phyloP scores from a whole-genome alignment of 495 filamentous ascomycete genomes.

The Rhypophila decipiens region DNA sequence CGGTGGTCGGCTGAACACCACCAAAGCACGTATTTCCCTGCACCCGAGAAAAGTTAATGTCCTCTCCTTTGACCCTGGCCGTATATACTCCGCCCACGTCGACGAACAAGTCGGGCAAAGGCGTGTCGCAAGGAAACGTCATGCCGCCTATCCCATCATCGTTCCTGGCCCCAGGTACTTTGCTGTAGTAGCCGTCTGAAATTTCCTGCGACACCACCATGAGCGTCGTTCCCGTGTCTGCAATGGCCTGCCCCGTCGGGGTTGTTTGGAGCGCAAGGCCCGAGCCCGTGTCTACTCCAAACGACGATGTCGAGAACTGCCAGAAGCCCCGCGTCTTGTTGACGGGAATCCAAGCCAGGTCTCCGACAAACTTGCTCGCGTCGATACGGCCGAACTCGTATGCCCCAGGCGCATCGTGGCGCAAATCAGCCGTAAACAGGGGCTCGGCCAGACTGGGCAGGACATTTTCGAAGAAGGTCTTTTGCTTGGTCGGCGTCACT shows the following conservation, averaged over 20 bases:
- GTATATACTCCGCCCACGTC: slow-evolving; percentile 54
- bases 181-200: slow-evolving; percentile 54
- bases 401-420: slow-evolving; percentile 52
- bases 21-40: slow-evolving; percentile 56
- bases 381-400: slow-evolving; percentile 79
- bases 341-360: slow-evolving; percentile 57
- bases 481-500: slow-evolving; percentile 57
- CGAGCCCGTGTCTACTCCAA: slow-evolving; percentile 48
- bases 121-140: slow-evolving; percentile 56
- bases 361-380: slow-evolving; percentile 54
- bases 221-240: slow-evolving; percentile 69
- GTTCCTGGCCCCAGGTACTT: slow-evolving; percentile 51
- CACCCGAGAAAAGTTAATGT: slow-evolving; percentile 60
- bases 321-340: slow-evolving; percentile 65
- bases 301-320: slow-evolving; percentile 58
- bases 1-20: slow-evolving; percentile 59
- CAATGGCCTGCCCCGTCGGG: slow-evolving; percentile 51
- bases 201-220: slow-evolving; percentile 60
- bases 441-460: slow-evolving; percentile 56
- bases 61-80: slow-evolving; percentile 57
- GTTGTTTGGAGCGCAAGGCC: slow-evolving; percentile 15
- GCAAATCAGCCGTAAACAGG: slow-evolving; percentile 67
- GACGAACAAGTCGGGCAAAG: slow-evolving; percentile 60
- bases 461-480: slow-evolving; percentile 80
- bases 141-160: slow-evolving; percentile 50